Conservation (phyloP, 371 early-diverging fungal genomes). For the Amoeboaphelidium occidentale region DNA sequence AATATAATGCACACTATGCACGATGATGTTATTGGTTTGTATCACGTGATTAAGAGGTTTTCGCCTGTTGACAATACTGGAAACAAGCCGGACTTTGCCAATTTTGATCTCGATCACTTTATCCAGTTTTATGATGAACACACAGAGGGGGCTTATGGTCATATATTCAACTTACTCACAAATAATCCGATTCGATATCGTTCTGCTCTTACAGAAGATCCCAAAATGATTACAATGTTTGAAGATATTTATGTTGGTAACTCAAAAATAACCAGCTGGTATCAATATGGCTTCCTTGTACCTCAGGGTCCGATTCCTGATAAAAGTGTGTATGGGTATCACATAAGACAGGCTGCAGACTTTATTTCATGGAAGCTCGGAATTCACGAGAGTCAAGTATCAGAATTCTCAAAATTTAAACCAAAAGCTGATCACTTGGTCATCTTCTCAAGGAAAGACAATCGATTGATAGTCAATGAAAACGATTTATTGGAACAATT, state of each 20-base stretch:
- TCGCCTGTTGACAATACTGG: conserved; percentile 1
- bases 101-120: conserved; percentile 9
- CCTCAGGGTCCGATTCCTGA: conserved; percentile 20
- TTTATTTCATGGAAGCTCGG: conserved; percentile 5
- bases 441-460: conserved; percentile 13
- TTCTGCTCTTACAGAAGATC: background rate
- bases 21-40: conserved; percentile 20
- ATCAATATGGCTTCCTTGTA: conserved; percentile 21
- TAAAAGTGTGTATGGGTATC: conserved; percentile 14
- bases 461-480: conserved; percentile 23
- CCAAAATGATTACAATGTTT: conserved; percentile 16
- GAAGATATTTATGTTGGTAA: conserved; percentile 18
- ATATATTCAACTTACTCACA: conserved; percentile 16
- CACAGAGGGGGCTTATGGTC: conserved; percentile 9
- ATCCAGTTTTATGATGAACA: conserved; percentile 13
- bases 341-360: conserved; percentile 17
- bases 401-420: background rate
- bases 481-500: conserved; percentile 10
- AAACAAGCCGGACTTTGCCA: conserved; percentile 1
- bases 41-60: conserved; percentile 11
- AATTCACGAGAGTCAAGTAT: background rate
- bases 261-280: conserved; percentile 18
- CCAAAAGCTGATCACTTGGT: conserved; percentile 8
- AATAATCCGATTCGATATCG: conserved; percentile 10
- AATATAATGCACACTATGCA: conserved; percentile 28